These are phyloP conservation scores for Corniculantispora saksenae DNA, from an alignment of 2,329 filamentous ascomycete species.

Conservation along the genomic window DNA sequence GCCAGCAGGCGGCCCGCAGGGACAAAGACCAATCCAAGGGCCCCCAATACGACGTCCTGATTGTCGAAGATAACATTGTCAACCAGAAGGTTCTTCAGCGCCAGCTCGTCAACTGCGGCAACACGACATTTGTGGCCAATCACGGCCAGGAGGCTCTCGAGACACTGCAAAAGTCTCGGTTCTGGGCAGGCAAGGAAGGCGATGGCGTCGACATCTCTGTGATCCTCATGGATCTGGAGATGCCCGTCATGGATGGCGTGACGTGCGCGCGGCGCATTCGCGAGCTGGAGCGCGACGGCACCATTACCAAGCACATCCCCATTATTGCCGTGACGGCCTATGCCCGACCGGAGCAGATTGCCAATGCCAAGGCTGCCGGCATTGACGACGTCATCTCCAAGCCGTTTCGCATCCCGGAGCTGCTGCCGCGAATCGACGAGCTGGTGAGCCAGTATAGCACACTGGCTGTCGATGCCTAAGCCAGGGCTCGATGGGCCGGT, in stretches of 20 bases:
- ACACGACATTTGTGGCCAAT: conserved; percentile 63
- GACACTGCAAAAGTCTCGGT: conserved; percentile 55
- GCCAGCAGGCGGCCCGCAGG: background rate
- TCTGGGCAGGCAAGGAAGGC: conserved; percentile 52
- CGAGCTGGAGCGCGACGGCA: conserved; percentile 63
- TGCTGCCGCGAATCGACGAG: conserved; percentile 67
- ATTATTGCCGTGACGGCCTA: conserved; percentile 85
- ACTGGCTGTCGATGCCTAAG: background rate
- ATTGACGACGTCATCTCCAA: conserved; percentile 81
- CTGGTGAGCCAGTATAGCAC: conserved; percentile 45
- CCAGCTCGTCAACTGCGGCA: conserved; percentile 61
- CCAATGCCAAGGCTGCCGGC: conserved; percentile 68
- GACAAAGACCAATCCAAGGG: conserved; percentile 22
- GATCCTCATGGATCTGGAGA: conserved; percentile 79
- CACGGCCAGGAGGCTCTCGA: conserved; percentile 65
- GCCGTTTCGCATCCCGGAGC: conserved; percentile 73
- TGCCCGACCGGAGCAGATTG: conserved; percentile 72
- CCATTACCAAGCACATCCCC: conserved; percentile 66
- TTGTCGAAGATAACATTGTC: conserved; percentile 69
- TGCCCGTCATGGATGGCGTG: conserved; percentile 82
- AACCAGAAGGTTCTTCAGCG: conserved; percentile 66
- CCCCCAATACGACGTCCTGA: conserved; percentile 56
- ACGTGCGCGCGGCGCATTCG: conserved; percentile 71
- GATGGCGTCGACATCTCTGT: conserved; percentile 60
- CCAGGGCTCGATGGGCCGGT: background rate